phyloP scores from a whole-genome alignment of 2,329 filamentous ascomycete genomes.

The Penicillium sp. region DNA sequence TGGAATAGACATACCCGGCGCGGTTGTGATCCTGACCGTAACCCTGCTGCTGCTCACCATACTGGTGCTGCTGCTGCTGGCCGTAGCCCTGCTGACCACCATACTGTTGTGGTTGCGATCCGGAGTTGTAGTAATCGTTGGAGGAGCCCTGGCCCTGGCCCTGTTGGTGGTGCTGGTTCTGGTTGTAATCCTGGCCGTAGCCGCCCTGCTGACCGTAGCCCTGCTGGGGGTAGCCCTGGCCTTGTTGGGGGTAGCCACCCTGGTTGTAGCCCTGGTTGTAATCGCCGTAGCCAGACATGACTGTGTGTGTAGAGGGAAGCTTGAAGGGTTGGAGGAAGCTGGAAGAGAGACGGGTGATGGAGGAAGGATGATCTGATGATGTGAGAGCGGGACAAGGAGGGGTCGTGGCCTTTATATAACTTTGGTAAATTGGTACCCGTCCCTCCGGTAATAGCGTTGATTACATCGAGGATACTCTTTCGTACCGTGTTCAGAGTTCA shows the following conservation, averaged over 20 bases:
- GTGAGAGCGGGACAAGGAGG: background rate
- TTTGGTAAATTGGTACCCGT: background rate
- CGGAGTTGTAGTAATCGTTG: constrained; percentile 15
- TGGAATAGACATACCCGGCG: constrained; percentile 28
- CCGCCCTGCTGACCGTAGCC: constrained; percentile 25
- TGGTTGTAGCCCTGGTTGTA: constrained; percentile 31
- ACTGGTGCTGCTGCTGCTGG: constrained; percentile 28
- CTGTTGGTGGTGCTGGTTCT: constrained; percentile 29
- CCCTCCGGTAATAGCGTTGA: background rate
- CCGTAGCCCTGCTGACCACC: constrained; percentile 25
- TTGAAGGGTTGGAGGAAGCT: constrained; percentile 8
- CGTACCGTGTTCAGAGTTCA: background rate
- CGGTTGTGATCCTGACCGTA: constrained; percentile 35
- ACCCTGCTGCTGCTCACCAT: constrained; percentile 26
- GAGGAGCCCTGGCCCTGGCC: constrained; percentile 15
- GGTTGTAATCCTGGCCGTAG: constrained; percentile 30
- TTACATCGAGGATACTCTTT: background rate
- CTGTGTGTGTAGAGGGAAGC: constrained; percentile 9
- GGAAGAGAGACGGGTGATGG: constrained; percentile 5
- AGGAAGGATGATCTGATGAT: constrained; percentile 4
- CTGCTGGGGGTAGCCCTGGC: constrained; percentile 25
- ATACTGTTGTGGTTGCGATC: constrained; percentile 23
- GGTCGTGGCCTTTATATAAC: constrained; percentile 8
- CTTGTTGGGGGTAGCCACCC: constrained; percentile 24
- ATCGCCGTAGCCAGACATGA: constrained; percentile 33